Conservation (phyloP, 371 early-diverging fungal species). For the Dinochytrium kinnereticum region DNA sequence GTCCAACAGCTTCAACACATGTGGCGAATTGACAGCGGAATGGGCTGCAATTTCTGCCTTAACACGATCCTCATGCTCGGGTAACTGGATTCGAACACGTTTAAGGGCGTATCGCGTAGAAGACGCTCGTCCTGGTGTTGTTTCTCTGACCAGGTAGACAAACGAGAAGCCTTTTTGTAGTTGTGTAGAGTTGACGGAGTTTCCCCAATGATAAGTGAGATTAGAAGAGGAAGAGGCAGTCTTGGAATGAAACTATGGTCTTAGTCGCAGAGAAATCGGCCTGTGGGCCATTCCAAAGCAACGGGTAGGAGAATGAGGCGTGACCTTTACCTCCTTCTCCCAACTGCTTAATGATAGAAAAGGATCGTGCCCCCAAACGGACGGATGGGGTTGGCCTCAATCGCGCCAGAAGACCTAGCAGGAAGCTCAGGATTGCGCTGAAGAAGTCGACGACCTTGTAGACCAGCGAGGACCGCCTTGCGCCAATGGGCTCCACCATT, state of each 20-base stretch:
- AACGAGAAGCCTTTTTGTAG: constrained; percentile 48
- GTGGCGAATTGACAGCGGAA: constrained; percentile 40
- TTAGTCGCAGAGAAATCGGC: neutral
- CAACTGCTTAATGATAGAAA: constrained; percentile 36
- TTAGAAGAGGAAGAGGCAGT: neutral
- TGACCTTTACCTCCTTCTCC: constrained; percentile 46
- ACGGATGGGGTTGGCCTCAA: constrained; percentile 24
- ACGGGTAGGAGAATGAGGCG: no score
- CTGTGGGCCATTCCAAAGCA: neutral
- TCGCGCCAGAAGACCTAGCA: constrained; percentile 18
- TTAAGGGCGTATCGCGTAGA: constrained; percentile 46
- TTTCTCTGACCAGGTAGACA: constrained; percentile 52
- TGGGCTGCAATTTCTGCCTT: constrained; percentile 51
- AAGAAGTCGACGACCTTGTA: constrained; percentile 14
- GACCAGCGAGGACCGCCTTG: neutral
- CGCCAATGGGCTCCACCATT: constrained; percentile 1
- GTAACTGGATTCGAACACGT: constrained; percentile 50
- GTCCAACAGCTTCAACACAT: constrained; percentile 50
- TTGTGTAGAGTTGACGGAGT: neutral
- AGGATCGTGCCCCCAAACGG: constrained; percentile 26
- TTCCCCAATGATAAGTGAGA: neutral
- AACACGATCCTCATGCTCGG: constrained; percentile 55
- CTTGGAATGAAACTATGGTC: neutral
- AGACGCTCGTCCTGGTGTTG: constrained; percentile 18
- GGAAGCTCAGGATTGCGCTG: constrained; percentile 19